Base-by-base conservation (phyloP, 83 land plant species). In the Thuja plicata region DNA sequence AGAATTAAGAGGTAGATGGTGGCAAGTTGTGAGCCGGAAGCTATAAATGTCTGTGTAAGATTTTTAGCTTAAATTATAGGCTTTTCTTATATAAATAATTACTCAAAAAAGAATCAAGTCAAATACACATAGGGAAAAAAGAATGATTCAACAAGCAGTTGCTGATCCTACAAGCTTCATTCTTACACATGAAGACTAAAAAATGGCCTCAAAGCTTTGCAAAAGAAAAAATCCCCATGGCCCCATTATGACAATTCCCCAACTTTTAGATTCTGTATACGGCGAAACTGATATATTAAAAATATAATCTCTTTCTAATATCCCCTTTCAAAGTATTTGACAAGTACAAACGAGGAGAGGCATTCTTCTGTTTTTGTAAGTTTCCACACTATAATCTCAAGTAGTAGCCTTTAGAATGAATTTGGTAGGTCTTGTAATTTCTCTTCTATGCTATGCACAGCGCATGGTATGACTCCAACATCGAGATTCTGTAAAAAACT, bases 151-250 rank as follows among this genome's bases (percentile, higher is more conserved):
- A 76, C 79, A 76, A 35, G 1, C 35, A 11, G 16, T 35, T 76
- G 37, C 57, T 45, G n/a, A n/a, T 30, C 19, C 54, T 84, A 6
- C 15, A 50, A 84, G 45, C 57, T 50, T 50, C 32, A 46, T 84
- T 84, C 86, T 84, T 48, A 84, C 50, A 84, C 57, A 46, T 45
- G 86, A 13, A n/a, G 27, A 84, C 12, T 84, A 37, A 48, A 48
- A 84, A 48, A 84, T 30, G n/a, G 24, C 84, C 27, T 0, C 45
- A 2, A 48, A 13, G 85, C 85, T n/a, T 84, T 46, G 34, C 34
- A 48, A 30, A 16, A n/a, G 34, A 32, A 35, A 13, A 57, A 30
- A 11, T 30, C 34, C 46, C 30, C 43, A 43, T 9, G 50, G 73
- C 32, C 48, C 12, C n/a, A 81, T 13, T 43, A 41, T 81, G 84